phyloP scores from a whole-genome alignment of 768 basidiomycete genomes.

The Lactarius evosmus region DNA sequence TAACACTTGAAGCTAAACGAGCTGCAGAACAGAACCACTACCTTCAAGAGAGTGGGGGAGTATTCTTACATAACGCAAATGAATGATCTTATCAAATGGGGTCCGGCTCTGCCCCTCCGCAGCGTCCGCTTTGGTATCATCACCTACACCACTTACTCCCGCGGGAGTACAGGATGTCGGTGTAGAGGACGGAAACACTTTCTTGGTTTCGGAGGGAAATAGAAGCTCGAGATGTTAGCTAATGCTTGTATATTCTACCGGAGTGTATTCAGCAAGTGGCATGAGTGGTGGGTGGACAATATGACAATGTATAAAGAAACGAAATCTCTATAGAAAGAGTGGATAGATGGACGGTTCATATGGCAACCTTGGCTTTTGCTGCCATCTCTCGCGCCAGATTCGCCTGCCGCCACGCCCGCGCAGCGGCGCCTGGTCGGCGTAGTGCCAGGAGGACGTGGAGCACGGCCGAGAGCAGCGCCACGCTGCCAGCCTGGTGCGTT shows the following conservation, averaged over 20 bases:
- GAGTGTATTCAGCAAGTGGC: not conserved
- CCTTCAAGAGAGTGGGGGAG: too few relatives aligned
- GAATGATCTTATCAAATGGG: too few relatives aligned
- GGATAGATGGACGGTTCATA: not conserved
- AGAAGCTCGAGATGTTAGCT: not conserved
- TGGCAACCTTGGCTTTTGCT: not conserved
- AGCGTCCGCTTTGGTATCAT: too few relatives aligned
- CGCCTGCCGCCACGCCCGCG: slow-evolving; percentile 55
- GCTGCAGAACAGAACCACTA: too few relatives aligned
- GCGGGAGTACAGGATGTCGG: too few relatives aligned
- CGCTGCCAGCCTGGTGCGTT: slow-evolving; percentile 92
- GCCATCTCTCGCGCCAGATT: slow-evolving; percentile 15
- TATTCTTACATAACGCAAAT: too few relatives aligned
- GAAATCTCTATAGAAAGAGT: not conserved
- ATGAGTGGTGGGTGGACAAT: not conserved
- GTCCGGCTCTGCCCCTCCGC: too few relatives aligned
- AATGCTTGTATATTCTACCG: not conserved
- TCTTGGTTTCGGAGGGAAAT: not conserved
- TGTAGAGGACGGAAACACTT: too few relatives aligned
- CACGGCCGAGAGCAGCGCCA: slow-evolving; percentile 80
- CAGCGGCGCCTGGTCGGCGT: slow-evolving; percentile 64
- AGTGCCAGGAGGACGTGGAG: slow-evolving; percentile 71
- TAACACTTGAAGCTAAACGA: too few relatives aligned
- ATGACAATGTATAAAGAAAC: not conserved
- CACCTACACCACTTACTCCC: too few relatives aligned